phyloP scores from a whole-genome alignment of 768 basidiomycete species.

The Mycena rebaudengoi region DNA sequence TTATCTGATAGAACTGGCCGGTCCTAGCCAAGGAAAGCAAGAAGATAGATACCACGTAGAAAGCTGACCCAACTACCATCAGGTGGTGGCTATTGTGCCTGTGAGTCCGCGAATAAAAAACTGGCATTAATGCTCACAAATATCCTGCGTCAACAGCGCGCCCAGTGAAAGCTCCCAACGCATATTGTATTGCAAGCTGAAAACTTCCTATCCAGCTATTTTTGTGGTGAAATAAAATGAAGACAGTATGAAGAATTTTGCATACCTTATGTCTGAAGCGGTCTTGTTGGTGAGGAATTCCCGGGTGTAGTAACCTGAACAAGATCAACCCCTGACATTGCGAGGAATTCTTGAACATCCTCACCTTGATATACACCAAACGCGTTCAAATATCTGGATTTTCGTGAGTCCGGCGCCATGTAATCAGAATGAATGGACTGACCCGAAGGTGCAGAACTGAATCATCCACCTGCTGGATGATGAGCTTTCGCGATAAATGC shows the following conservation, averaged over 20 bases:
- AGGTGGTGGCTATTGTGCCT: conserved; percentile 43
- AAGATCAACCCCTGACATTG: conserved; percentile 41
- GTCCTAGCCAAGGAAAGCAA: conserved; percentile 53
- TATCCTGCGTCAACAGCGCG: conserved; percentile 57
- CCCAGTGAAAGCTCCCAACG: conserved; percentile 50
- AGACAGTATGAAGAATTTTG: background rate
- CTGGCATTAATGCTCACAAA: conserved; percentile 44
- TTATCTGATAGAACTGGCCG: conserved; percentile 55
- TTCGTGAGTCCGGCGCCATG: conserved; percentile 29
- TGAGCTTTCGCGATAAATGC: no score
- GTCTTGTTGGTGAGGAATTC: conserved; percentile 45
- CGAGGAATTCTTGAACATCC: conserved; percentile 27
- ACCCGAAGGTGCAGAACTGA: conserved; percentile 59
- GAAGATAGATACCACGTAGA: conserved; percentile 51
- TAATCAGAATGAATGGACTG: conserved; percentile 4
- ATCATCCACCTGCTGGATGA: conserved; percentile 53
- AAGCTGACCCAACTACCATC: conserved; percentile 42
- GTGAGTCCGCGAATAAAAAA: conserved; percentile 32
- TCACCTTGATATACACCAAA: conserved; percentile 54
- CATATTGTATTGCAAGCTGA: conserved; percentile 55
- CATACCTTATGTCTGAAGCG: conserved; percentile 56
- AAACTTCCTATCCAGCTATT: conserved; percentile 60
- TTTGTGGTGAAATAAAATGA: conserved; percentile 6
- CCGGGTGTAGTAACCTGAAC: conserved; percentile 52
- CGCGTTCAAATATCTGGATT: conserved; percentile 51